These are phyloP conservation scores for Nymphaea thermarum DNA, from an alignment of 164 flowering plant genomes.

Conservation along the genomic window DNA sequence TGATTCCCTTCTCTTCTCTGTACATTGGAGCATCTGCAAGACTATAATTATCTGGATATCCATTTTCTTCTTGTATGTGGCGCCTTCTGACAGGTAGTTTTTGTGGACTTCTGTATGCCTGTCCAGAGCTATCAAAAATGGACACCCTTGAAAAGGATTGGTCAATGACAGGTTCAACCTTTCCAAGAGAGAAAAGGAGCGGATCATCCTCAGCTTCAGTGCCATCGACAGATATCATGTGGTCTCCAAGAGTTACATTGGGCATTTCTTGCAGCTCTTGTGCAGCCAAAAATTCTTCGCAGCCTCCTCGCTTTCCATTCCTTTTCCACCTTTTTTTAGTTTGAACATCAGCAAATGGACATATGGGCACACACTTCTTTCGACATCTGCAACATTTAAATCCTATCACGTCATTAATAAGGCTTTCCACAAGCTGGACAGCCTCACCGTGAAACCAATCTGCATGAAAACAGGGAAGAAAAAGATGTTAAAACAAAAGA, in stretches of 20 bases:
- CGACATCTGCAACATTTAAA: constrained; percentile 92
- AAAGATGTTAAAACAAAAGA: background rate
- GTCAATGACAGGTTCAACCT: constrained; percentile 39
- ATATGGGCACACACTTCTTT: constrained; percentile 43
- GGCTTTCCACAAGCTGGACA: constrained; percentile 61
- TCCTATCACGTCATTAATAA: constrained; percentile 48
- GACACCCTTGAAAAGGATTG: constrained; percentile 13
- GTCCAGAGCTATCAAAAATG: constrained; percentile 25
- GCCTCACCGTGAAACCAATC: constrained; percentile 98
- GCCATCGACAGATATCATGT: constrained; percentile 15
- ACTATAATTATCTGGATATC: constrained; percentile 11
- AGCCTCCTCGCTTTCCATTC: constrained; percentile 19
- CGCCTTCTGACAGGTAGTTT: constrained; percentile 73
- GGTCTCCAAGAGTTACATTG: background rate
- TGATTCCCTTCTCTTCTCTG: background rate
- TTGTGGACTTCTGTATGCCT: constrained; percentile 14
- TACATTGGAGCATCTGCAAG: background rate
- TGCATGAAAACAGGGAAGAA: constrained; percentile 17
- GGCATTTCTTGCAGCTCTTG: constrained; percentile 8
- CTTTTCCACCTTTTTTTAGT: constrained; percentile 16
- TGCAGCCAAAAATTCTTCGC: constrained; percentile 7
- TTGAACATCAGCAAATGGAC: constrained; percentile 42
- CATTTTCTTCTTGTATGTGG: constrained; percentile 38
- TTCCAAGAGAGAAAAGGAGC: constrained; percentile 38
- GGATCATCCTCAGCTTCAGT: constrained; percentile 35